A percentile compares a stretch with the other conserved stretches of the same genome.
phyloP scores from a whole-genome alignment of 2,329 filamentous ascomycete genomes.

The Aureobasidium subglaciale region DNA sequence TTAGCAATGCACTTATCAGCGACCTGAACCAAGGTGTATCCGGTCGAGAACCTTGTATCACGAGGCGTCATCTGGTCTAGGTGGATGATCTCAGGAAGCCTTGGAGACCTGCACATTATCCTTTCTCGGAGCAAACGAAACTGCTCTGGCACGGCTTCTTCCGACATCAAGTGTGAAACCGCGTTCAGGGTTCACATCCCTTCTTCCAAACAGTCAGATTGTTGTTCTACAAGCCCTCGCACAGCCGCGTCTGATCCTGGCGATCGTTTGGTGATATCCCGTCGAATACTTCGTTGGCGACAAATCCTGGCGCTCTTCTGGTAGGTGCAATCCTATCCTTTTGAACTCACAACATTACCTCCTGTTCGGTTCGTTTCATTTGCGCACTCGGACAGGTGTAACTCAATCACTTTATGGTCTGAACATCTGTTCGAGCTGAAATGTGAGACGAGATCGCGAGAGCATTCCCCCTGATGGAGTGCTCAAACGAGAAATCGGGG shows the following conservation, averaged over 20 bases:
- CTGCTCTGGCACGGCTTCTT: neutral
- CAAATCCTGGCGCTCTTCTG: neutral
- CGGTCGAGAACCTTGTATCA: too few species aligned
- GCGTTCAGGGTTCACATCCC: constrained; percentile 1
- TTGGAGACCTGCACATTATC: neutral
- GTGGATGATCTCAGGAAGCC: neutral
- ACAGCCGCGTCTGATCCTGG: neutral
- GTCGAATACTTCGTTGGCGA: neutral
- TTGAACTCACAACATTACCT: neutral
- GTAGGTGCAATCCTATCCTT: neutral
- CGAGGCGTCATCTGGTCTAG: too few species aligned
- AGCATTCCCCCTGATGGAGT: too few species aligned
- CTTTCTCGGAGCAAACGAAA: constrained; percentile 3
- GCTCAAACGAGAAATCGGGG: neutral
- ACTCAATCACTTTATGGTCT: neutral
- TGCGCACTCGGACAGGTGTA: neutral
- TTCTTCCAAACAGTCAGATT: constrained; percentile 11
- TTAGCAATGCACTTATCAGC: neutral
- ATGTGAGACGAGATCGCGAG: too few species aligned
- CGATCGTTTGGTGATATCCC: constrained; percentile 4
- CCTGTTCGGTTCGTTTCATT: neutral
- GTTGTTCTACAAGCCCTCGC: constrained; percentile 12
- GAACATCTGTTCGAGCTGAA: too few species aligned
- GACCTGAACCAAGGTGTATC: neutral
- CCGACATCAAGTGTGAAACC: neutral